Evolutionary conservation across 352 stramenopile genomes (phyloP).

Genomic region (Phytophthora syringae): DNA sequence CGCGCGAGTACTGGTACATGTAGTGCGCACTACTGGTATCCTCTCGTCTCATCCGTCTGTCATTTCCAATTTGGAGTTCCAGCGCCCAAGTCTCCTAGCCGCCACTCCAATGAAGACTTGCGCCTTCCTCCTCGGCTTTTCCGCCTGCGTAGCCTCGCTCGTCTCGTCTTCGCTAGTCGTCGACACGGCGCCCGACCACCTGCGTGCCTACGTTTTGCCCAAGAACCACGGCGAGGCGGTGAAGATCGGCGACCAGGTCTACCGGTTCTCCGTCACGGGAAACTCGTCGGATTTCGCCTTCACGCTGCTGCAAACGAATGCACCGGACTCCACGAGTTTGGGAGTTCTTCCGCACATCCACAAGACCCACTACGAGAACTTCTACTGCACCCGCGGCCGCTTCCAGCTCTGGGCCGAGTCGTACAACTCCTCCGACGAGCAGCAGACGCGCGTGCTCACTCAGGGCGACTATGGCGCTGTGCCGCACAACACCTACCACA

Average conservation of each 20-base stretch:
- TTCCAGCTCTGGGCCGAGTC: conserved; percentile 59
- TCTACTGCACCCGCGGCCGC: conserved; percentile 60
- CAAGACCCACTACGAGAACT: conserved; percentile 68
- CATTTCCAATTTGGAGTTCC: conserved; percentile 26
- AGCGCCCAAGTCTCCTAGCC: conserved; percentile 1
- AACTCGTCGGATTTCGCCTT: conserved; percentile 51
- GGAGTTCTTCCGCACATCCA: conserved; percentile 62
- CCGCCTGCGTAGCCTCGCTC: conserved; percentile 22
- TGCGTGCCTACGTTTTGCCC: conserved; percentile 55
- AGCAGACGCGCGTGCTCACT: conserved; percentile 57
- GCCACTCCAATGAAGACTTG: conserved; percentile 31
- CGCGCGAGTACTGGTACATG: no score
- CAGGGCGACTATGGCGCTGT: conserved; percentile 64
- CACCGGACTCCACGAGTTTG: conserved; percentile 51
- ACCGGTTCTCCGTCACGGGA: conserved; percentile 60
- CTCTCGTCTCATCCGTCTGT: no score
- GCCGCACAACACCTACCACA: conserved; percentile 64
- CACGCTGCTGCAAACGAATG: conserved; percentile 52
- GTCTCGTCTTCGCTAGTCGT: conserved; percentile 45
- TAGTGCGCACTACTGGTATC: no score
- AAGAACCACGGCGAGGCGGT: conserved; percentile 51
- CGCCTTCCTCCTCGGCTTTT: conserved; percentile 21
- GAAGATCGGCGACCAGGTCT: conserved; percentile 50
- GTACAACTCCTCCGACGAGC: conserved; percentile 29
- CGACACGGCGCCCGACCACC: conserved; percentile 43